These are phyloP conservation scores for Alternaria triticina DNA, from an alignment of 2,329 filamentous ascomycete genomes.

Conservation along the genomic window DNA sequence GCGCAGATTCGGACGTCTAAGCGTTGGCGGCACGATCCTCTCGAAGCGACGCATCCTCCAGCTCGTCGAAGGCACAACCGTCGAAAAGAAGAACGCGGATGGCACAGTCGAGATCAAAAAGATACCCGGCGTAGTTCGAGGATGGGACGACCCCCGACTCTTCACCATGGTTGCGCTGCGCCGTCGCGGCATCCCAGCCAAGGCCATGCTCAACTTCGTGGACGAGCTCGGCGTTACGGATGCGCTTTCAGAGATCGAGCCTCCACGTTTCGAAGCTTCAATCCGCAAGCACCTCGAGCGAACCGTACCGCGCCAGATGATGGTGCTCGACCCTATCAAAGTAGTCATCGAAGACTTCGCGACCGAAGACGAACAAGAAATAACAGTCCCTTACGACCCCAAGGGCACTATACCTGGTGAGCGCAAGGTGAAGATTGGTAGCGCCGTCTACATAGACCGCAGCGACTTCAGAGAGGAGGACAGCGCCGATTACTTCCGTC, in stretches of 20 bases:
- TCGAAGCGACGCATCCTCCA: conserved; percentile 85
- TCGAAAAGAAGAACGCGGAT: conserved; percentile 53
- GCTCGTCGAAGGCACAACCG: conserved; percentile 71
- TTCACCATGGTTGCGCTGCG: conserved; percentile 87
- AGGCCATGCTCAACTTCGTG: conserved; percentile 86
- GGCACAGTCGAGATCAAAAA: conserved; percentile 47
- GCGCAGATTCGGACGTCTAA: conserved; percentile 68
- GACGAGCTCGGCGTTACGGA: conserved; percentile 92
- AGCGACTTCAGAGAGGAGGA: conserved; percentile 78
- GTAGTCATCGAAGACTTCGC: conserved; percentile 80
- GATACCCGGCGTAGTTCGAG: conserved; percentile 68
- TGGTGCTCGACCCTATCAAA: conserved; percentile 84
- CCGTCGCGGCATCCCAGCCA: conserved; percentile 84
- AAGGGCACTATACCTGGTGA: conserved; percentile 68
- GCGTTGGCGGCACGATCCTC: conserved; percentile 82
- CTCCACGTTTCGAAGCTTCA: conserved; percentile 81
- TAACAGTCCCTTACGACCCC: conserved; percentile 79
- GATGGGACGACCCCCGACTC: conserved; percentile 89
- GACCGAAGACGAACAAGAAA: conserved; percentile 70
- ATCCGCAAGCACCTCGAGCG: conserved; percentile 86
- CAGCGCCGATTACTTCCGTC: conserved; percentile 76
- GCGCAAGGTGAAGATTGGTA: conserved; percentile 70
- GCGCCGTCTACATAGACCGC: conserved; percentile 83
- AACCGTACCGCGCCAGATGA: conserved; percentile 86
- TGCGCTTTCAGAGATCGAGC: conserved; percentile 77